Evolutionary conservation across 495 filamentous ascomycete species (phyloP).

Genomic region (Podospora bellae-mahoneyi): DNA sequence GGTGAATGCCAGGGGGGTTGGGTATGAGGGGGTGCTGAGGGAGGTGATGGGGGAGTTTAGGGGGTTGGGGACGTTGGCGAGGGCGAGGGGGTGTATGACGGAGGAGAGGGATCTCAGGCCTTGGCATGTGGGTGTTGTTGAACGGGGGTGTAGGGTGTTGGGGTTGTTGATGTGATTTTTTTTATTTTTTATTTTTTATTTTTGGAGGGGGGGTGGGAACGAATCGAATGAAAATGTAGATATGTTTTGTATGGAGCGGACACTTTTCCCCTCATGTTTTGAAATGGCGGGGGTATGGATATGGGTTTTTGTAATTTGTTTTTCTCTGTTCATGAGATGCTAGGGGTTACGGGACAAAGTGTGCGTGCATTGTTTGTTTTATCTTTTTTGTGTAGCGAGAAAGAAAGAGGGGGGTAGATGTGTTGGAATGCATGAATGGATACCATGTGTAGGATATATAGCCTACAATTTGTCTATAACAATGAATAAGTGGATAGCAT

Average conservation of each 20-base stretch:
- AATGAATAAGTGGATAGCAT: neutral
- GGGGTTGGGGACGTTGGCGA: conserved; percentile 69
- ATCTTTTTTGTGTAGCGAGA: neutral
- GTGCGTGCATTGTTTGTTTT: neutral
- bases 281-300: too few relatives aligned
- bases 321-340: too few relatives aligned
- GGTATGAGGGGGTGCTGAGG: conserved; percentile 59
- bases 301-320: too few relatives aligned
- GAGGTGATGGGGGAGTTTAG: conserved; percentile 75
- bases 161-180: conserved; percentile 51
- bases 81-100: conserved; percentile 62
- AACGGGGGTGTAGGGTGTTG: conserved; percentile 60
- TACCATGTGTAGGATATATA: neutral
- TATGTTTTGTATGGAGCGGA: too few relatives aligned
- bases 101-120: conserved; percentile 64
- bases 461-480: neutral
- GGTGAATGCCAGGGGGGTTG: conserved; percentile 30
- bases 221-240: too few relatives aligned
- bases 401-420: neutral
- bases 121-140: conserved; percentile 82
- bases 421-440: neutral
- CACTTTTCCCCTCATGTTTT: too few relatives aligned
- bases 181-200: neutral
- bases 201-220: too few relatives aligned
- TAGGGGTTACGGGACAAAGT: too few relatives aligned